Base-by-base conservation (phyloP, 257 asterid species). In the Scutellaria galericulata region DNA sequence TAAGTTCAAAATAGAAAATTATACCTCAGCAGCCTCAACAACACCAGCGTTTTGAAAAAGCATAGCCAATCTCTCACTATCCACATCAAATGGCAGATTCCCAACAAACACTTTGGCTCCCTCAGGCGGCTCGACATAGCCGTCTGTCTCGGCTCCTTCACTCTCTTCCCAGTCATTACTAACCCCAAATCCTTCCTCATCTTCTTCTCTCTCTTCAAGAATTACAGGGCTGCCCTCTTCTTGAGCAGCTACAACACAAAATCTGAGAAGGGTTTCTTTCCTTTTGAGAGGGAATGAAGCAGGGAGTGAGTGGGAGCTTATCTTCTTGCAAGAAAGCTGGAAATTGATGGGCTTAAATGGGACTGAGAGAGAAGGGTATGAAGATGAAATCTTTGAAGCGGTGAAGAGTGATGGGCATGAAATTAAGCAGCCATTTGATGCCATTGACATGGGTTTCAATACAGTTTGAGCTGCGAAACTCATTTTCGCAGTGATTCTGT, bases 21-120 rank as follows among this genome's bases (percentile, higher is more conserved):
- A 58, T 72, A 88, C 99, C 98, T 92, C 96, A 64, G 94, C 89
- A 77, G 84, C 80, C 74, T 90, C 96, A 18, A 95, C 97, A 37
- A 80, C 87, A 77, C 99, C 99, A 40, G 98, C 98, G 80, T 77
- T 81, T 72, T 85, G 83, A 65, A 95, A 92, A 64, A 95, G 72
- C 50, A 79, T 79, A 72, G 96, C 97, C 85, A 95, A 66, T 22
- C 64, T 68, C 61, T 86, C 90, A 71, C 87, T 75, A 14, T 87
- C 92, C 2, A 92, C 87, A 59, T 92, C 97, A 70, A 78, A 95
- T 0, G 97, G 87, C 87, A 95, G 85, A 81, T 95, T 95, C 55
- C 99, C 99, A 4, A 95, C 94, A 70, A 82, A 95, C 76, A 95
- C 74, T 69, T 90, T 90, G 1, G 96, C 93, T 48, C 82, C 97